Conservation (phyloP, 108 stramenopile genomes). For the Nitzschia inconspicua region DNA sequence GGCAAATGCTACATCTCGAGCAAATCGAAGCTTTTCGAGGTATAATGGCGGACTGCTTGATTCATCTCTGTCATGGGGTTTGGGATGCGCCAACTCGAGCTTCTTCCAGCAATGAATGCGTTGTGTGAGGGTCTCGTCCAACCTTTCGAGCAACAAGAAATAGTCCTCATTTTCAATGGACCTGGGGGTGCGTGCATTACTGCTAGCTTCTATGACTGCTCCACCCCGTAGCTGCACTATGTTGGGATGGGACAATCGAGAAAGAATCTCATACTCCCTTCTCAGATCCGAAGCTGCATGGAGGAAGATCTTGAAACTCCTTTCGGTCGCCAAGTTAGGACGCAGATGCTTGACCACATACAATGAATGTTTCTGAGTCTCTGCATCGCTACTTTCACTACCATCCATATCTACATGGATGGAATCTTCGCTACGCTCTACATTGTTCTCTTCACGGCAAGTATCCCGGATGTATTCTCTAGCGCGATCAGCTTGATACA, state of each 20-base stretch:
- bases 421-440: too few relatives aligned
- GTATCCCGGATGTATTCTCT: neutral
- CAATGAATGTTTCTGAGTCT: neutral
- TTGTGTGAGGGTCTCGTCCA: conserved; percentile 37
- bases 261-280: conserved; percentile 19
- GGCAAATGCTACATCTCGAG: neutral
- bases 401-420: too few relatives aligned
- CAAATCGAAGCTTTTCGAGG: neutral
- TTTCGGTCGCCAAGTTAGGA: neutral
- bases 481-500: neutral
- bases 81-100: too few relatives aligned
- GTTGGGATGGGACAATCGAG: conserved; percentile 18
- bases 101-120: conserved; percentile 13
- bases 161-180: too few relatives aligned
- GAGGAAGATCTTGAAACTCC: conserved; percentile 11
- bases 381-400: too few relatives aligned
- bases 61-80: too few relatives aligned
- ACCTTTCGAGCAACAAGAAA: conserved; percentile 48
- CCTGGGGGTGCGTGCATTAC: too few relatives aligned
- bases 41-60: neutral
- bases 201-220: neutral
- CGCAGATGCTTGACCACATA: conserved; percentile 8
- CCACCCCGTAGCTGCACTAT: conserved; percentile 25
- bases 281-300: conserved; percentile 23
- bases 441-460: neutral